A percentile compares a stretch with the other conserved stretches of the same genome.
These are phyloP conservation scores for Sanguinoderma infundibulare DNA, from an alignment of 1,284 basidiomycete genomes.

Conservation along the genomic window DNA sequence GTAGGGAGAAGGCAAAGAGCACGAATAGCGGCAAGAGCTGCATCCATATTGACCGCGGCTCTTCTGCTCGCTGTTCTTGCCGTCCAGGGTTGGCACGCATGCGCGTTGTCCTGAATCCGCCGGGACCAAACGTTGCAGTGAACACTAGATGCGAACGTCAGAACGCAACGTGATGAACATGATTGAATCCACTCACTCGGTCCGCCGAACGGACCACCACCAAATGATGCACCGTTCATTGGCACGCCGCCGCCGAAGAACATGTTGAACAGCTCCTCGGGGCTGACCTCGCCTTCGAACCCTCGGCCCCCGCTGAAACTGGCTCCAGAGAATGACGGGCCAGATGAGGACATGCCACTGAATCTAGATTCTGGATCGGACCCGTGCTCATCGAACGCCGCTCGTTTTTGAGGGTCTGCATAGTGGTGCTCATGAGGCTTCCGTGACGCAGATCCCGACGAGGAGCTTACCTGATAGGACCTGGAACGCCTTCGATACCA, in stretches of 20 bases:
- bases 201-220: conserved; percentile 53
- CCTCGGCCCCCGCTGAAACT: conserved; percentile 42
- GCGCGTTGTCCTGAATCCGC: conserved; percentile 74
- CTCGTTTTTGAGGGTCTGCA: conserved; percentile 85
- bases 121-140: conserved; percentile 74
- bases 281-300: conserved; percentile 88
- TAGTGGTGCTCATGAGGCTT: background rate
- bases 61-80: conserved; percentile 42
- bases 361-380: conserved; percentile 86
- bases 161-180: too few relatives aligned
- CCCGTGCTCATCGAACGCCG: conserved; percentile 86
- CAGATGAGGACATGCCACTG: conserved; percentile 68
- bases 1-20: conserved; percentile 83
- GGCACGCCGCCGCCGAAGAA: conserved; percentile 81
- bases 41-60: conserved; percentile 72
- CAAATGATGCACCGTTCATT: conserved; percentile 50
- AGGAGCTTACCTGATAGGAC: conserved; percentile 74
- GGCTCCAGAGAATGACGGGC: conserved; percentile 58
- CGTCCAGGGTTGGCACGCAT: conserved; percentile 42
- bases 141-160: conserved; percentile 54
- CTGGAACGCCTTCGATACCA: conserved; percentile 98
- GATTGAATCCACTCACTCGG: conserved; percentile 43
- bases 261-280: conserved; percentile 98
- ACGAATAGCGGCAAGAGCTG: conserved; percentile 90
- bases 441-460: background rate